A percentile compares a stretch with the other conserved stretches of the same genome.
Evolutionary conservation across 169 alveolate genomes (phyloP).

Genomic region (Neospora caninum): DNA sequence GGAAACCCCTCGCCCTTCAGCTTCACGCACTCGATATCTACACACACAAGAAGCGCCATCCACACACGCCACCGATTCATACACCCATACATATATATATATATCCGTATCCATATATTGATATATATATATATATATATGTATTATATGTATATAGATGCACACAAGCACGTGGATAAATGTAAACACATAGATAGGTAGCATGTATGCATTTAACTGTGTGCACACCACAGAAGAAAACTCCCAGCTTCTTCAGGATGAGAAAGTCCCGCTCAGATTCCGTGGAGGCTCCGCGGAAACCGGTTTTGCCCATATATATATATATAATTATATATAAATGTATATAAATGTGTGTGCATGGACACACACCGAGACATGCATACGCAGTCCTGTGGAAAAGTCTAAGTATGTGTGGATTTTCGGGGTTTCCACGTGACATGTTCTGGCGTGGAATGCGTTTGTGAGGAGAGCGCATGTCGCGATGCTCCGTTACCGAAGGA

Average conservation of each 20-base stretch:
- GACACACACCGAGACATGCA: too few species aligned
- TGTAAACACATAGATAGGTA: not conserved
- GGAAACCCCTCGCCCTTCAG: conserved; percentile 95
- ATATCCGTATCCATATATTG: not conserved
- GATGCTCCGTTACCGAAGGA: conserved; percentile 88
- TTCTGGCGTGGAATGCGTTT: too few species aligned
- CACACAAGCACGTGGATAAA: not conserved
- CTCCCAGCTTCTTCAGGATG: too few species aligned
- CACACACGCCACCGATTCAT: not conserved
- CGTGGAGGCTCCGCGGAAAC: too few species aligned
- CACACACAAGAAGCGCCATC: conserved; percentile 49
- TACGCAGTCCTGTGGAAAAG: too few species aligned
- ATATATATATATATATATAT: not conserved
- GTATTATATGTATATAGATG: not conserved
- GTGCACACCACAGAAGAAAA: not conserved
- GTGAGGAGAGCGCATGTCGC: too few species aligned
- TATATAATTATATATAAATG: too few species aligned
- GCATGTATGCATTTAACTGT: not conserved
- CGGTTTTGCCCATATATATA: too few species aligned
- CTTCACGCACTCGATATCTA: conserved; percentile 89
- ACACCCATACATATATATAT: not conserved
- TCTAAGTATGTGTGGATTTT: too few species aligned
- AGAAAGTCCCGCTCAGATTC: too few species aligned
- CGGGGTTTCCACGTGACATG: too few species aligned
- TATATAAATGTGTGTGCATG: too few species aligned